These are phyloP conservation scores for Plasmodium cynomolgi DNA, from an alignment of 169 alveolate genomes.

Conservation along the genomic window DNA sequence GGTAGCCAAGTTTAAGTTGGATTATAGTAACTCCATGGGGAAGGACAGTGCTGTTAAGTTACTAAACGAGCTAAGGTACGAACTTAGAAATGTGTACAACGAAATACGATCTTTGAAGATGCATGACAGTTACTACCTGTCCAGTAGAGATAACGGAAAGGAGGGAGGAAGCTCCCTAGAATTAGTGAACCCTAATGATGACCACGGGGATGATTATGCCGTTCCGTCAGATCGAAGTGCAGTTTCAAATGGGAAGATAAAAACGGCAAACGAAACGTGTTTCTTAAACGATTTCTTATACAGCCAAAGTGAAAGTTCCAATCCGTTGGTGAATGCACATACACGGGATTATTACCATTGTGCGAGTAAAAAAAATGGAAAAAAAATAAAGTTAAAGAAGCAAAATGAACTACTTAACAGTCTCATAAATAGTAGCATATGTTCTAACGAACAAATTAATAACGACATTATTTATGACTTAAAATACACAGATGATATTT, in stretches of 20 bases:
- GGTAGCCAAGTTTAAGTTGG: not conserved
- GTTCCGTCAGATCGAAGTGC: not conserved
- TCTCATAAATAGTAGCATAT: conserved; percentile 1
- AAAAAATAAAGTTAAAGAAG: not conserved
- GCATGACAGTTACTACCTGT: not conserved
- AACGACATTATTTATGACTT: conserved; percentile 13
- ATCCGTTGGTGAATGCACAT: not conserved
- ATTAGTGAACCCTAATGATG: conserved; percentile 14
- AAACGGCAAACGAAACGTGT: not conserved
- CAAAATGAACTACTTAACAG: conserved; percentile 1
- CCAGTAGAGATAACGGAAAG: not conserved
- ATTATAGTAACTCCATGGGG: not conserved
- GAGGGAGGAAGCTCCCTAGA: conserved; percentile 13
- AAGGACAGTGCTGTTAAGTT: conserved; percentile 25
- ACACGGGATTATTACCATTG: not conserved
- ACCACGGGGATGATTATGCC: not conserved
- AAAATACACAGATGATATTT: conserved; percentile 30
- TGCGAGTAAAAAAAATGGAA: not conserved
- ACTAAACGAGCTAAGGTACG: conserved; percentile 33
- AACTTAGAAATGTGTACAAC: conserved; percentile 42
- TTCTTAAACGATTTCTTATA: not conserved
- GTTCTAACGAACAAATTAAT: conserved; percentile 10
- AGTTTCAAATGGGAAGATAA: conserved; percentile 5
- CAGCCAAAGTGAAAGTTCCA: not conserved
- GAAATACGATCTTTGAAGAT: conserved; percentile 28